Evolutionary conservation across 1,284 basidiomycete genomes (phyloP).

Genomic region (Trichosporon faecale): DNA sequence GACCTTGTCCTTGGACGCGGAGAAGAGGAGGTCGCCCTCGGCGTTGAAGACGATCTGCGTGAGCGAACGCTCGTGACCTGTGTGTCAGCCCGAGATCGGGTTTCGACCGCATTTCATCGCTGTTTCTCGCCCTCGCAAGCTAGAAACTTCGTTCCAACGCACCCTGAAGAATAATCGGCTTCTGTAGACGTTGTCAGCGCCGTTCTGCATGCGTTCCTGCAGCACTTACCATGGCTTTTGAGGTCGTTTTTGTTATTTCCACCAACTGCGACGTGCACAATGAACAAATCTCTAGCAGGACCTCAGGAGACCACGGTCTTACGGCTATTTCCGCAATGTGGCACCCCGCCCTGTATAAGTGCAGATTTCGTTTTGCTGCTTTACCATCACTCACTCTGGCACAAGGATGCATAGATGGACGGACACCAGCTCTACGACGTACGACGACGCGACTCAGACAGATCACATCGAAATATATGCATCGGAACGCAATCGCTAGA

Average conservation of each 20-base stretch:
- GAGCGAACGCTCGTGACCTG: constrained; percentile 94
- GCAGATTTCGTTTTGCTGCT: background rate
- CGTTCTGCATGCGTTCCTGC: background rate
- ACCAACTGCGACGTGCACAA: constrained; percentile 13
- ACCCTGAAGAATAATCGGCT: constrained; percentile 53
- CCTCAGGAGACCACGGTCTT: background rate
- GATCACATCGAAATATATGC: background rate
- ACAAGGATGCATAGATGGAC: background rate
- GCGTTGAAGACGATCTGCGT: constrained; percentile 96
- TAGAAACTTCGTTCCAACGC: constrained; percentile 12
- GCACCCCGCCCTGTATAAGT: background rate
- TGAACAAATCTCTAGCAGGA: constrained; percentile 7
- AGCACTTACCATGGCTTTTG: constrained; percentile 22
- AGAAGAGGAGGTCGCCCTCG: constrained; percentile 94
- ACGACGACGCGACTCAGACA: background rate
- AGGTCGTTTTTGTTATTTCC: constrained; percentile 10
- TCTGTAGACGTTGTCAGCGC: constrained; percentile 33
- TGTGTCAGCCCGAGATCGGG: constrained; percentile 13
- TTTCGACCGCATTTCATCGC: background rate
- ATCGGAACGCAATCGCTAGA: no score
- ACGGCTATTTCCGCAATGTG: constrained; percentile 10
- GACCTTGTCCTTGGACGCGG: constrained; percentile 89
- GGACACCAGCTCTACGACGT: background rate
- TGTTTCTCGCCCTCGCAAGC: background rate
- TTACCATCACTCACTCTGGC: background rate